A percentile compares a stretch with the other conserved stretches of the same genome.
Evolutionary conservation across 495 filamentous ascomycete genomes (phyloP).

Genomic region (Hyaloscypha finlandica): DNA sequence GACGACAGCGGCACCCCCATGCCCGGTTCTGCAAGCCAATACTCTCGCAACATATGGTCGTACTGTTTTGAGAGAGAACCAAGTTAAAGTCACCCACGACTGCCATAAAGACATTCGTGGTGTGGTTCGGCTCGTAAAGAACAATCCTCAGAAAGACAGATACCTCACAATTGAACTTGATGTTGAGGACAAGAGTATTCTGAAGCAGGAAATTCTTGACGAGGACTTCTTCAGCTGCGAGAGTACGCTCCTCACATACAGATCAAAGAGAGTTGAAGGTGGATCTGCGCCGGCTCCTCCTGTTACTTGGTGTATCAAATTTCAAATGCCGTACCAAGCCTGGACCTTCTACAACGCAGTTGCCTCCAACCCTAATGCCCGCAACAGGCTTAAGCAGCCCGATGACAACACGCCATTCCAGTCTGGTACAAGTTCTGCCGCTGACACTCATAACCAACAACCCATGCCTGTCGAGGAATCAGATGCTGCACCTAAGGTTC

Average conservation of each 20-base stretch:
- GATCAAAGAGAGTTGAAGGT: neutral
- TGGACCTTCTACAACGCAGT: neutral
- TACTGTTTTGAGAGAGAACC: neutral
- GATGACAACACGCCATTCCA: neutral
- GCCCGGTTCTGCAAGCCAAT: neutral
- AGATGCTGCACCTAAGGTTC: neutral
- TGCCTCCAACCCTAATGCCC: neutral
- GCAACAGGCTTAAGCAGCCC: neutral
- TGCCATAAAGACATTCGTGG: neutral
- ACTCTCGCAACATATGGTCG: neutral
- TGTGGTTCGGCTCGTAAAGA: neutral
- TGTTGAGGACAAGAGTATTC: neutral
- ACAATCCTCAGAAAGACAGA: neutral
- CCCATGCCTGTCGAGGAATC: neutral
- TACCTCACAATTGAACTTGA: conserved; percentile 4
- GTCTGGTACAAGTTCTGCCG: neutral
- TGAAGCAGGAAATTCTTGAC: conserved; percentile 1
- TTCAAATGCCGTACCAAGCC: neutral
- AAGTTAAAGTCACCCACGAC: neutral
- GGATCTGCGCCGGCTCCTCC: neutral
- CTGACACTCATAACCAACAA: neutral
- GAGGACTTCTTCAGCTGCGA: neutral
- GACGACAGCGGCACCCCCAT: neutral
- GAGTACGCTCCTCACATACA: neutral
- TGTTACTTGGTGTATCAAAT: neutral